These are phyloP conservation scores for Ilyonectria mors-panacis DNA, from an alignment of 2,329 filamentous ascomycete species.

Conservation along the genomic window DNA sequence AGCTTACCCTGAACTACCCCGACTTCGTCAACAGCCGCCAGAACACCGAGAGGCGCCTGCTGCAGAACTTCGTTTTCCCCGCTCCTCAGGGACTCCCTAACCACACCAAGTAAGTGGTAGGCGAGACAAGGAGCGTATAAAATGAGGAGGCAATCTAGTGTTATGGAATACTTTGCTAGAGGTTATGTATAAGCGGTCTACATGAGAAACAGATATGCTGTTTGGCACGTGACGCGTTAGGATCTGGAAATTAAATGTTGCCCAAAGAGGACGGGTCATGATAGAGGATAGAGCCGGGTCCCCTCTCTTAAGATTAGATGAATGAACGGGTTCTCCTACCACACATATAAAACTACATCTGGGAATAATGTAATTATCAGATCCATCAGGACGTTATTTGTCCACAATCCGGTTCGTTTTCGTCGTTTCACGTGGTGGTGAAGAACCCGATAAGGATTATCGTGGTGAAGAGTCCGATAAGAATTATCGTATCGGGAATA, in stretches of 20 bases:
- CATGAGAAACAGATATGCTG: conserved; percentile 39
- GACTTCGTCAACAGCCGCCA: conserved; percentile 90
- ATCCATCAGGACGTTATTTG: conserved; percentile 4
- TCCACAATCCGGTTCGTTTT: background rate
- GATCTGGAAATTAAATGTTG: conserved; percentile 46
- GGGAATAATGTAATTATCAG: conserved; percentile 16
- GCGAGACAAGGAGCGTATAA: conserved; percentile 14
- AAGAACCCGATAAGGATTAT: background rate
- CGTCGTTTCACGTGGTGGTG: background rate
- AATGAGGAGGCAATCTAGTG: conserved; percentile 35
- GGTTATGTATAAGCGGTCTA: conserved; percentile 43
- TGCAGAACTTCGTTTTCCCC: conserved; percentile 61
- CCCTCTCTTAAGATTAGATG: conserved; percentile 46
- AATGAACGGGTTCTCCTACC: conserved; percentile 47
- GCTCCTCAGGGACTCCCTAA: conserved; percentile 56
- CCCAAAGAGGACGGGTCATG: conserved; percentile 37
- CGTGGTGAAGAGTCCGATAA: background rate
- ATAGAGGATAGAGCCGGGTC: conserved; percentile 47
- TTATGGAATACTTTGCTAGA: conserved; percentile 44
- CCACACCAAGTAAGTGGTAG: conserved; percentile 42
- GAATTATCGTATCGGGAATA: background rate
- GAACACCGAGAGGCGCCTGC: conserved; percentile 67
- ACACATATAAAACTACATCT: conserved; percentile 39
- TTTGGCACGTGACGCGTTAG: conserved; percentile 42
- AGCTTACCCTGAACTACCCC: conserved; percentile 95